These are phyloP conservation scores for Fraxinus albicans DNA, from an alignment of 305 asterid species.

Conservation along the genomic window DNA sequence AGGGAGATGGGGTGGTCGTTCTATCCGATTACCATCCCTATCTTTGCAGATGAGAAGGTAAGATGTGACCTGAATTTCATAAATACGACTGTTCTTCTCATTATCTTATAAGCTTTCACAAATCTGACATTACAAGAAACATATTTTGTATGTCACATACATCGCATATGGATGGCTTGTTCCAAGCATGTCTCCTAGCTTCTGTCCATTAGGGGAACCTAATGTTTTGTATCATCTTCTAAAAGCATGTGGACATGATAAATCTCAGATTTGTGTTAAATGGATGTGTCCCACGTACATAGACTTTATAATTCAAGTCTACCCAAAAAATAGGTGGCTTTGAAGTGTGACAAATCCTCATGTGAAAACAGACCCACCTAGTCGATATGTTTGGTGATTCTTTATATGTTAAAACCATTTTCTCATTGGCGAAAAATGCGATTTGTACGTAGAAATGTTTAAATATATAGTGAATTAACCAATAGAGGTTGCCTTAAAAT, in stretches of 20 bases:
- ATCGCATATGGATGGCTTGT: background rate
- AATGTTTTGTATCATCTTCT: background rate
- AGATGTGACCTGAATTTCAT: background rate
- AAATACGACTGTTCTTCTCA: background rate
- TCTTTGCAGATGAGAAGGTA: background rate
- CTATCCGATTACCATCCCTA: background rate
- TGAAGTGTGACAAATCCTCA: background rate
- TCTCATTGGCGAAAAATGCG: background rate
- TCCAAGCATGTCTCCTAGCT: background rate
- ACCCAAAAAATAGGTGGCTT: background rate
- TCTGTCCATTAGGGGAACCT: background rate
- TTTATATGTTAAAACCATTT: no score
- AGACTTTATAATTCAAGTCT: background rate
- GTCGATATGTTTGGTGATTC: background rate
- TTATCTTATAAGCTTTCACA: background rate
- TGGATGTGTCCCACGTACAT: background rate
- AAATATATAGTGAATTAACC: background rate
- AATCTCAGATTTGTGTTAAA: background rate
- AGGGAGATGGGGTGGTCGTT: background rate
- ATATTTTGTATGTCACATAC: background rate
- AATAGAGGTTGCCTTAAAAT: background rate
- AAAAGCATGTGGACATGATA: background rate
- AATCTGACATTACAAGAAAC: background rate
- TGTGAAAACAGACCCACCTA: background rate
- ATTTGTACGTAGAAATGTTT: no score